Evolutionary conservation across 2,329 filamentous ascomycete species (phyloP).

Genomic region (Polychaeton citri): DNA sequence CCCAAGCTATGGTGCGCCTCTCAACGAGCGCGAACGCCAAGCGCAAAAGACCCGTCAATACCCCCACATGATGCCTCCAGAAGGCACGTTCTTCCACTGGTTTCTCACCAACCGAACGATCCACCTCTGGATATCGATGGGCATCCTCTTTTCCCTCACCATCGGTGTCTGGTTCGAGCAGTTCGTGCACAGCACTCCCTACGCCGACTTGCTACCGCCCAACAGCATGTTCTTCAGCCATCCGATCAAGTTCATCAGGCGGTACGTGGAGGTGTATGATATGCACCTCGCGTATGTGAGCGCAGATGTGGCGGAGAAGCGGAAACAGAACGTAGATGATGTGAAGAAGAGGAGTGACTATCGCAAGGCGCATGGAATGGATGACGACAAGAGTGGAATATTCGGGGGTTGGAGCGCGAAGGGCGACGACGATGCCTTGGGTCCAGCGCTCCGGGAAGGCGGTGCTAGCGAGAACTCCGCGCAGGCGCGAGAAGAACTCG

Average conservation of each 20-base stretch:
- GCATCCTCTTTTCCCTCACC: conserved; percentile 57
- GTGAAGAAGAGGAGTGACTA: conserved; percentile 76
- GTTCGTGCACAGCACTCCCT: conserved; percentile 68
- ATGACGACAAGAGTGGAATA: conserved; percentile 37
- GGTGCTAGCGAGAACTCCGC: conserved; percentile 9
- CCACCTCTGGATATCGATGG: conserved; percentile 71
- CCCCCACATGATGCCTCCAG: conserved; percentile 76
- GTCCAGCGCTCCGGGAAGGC: conserved; percentile 24
- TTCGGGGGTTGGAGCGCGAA: conserved; percentile 37
- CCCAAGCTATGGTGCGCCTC: conserved; percentile 61
- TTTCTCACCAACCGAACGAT: conserved; percentile 66
- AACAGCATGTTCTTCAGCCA: conserved; percentile 54
- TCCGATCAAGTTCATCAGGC: conserved; percentile 53
- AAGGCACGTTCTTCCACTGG: conserved; percentile 70
- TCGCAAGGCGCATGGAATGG: conserved; percentile 72
- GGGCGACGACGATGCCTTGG: conserved; percentile 20
- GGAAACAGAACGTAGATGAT: conserved; percentile 66
- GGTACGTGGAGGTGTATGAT: conserved; percentile 58
- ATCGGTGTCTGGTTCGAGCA: conserved; percentile 62
- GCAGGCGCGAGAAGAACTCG: not conserved
- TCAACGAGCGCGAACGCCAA: conserved; percentile 51
- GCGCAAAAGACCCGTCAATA: conserved; percentile 61
- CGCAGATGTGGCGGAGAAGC: conserved; percentile 54
- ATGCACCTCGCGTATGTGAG: conserved; percentile 64
- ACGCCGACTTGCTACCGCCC: conserved; percentile 62